A percentile compares a stretch with the other conserved stretches of the same genome.
Conservation (phyloP, 805 yeast species). For the Candida verbasci region DNA sequence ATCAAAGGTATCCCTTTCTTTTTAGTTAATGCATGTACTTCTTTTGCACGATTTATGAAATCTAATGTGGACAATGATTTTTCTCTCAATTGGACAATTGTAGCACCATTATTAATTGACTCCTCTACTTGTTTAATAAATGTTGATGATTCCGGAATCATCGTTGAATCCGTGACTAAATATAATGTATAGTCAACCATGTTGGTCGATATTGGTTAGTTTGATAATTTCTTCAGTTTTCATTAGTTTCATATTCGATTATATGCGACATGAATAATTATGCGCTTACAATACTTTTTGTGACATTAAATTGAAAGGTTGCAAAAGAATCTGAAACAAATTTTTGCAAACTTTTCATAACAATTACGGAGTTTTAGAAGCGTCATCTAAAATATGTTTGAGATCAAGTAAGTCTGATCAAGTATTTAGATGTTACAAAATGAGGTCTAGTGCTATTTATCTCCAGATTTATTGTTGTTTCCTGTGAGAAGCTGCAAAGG, state of each 20-base stretch:
- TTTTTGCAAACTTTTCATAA: neutral
- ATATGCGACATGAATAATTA: conserved; percentile 1
- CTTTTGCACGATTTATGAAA: conserved; percentile 58
- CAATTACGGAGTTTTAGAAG: too few relatives aligned
- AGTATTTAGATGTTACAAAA: too few relatives aligned
- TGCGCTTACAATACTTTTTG: conserved; percentile 2
- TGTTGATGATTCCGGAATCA: conserved; percentile 53
- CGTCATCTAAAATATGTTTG: too few relatives aligned
- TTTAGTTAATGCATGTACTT: conserved; percentile 59
- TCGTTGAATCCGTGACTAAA: conserved; percentile 73
- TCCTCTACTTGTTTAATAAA: conserved; percentile 58
- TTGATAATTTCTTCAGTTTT: neutral
- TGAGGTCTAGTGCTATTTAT: too few relatives aligned
- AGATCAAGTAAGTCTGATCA: too few relatives aligned
- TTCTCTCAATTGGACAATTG: conserved; percentile 81
- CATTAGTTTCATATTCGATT: neutral
- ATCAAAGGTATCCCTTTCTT: conserved; percentile 65
- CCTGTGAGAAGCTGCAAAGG: too few relatives aligned
- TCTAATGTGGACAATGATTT: conserved; percentile 64
- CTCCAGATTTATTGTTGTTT: too few relatives aligned
- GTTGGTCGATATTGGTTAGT: conserved; percentile 1
- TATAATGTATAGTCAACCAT: conserved; percentile 56
- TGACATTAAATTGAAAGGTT: too few relatives aligned
- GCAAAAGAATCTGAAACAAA: too few relatives aligned
- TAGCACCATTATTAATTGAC: conserved; percentile 69